Percentiles rank a stretch among this genome's conserved stretches.
Evolutionary conservation across 768 basidiomycete genomes (phyloP).

Genomic region (Cubamyces lactineus): DNA sequence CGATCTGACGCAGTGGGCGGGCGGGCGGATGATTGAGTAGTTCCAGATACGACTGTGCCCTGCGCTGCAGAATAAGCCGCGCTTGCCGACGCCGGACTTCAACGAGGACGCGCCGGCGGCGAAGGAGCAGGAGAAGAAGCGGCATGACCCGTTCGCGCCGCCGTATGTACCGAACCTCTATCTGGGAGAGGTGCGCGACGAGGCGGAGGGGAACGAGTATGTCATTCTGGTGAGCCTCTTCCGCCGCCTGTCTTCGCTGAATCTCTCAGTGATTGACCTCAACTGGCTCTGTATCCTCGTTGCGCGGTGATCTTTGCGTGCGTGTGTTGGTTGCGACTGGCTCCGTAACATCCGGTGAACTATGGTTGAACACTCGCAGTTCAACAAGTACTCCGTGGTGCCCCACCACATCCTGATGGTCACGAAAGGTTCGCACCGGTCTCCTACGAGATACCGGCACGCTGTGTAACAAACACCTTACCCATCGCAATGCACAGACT

Average conservation of each 20-base stretch:
- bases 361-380: slow-evolving; percentile 42
- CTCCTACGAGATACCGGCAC: background rate
- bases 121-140: slow-evolving; percentile 33
- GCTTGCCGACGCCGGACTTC: slow-evolving; percentile 49
- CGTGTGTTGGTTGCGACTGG: background rate
- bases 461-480: background rate
- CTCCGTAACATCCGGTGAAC: background rate
- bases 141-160: slow-evolving; percentile 77
- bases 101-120: slow-evolving; percentile 32
- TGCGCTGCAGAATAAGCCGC: slow-evolving; percentile 79
- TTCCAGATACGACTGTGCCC: slow-evolving; percentile 88
- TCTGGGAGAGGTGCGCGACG: slow-evolving; percentile 74
- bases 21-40: slow-evolving; percentile 44
- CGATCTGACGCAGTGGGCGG: background rate
- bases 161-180: slow-evolving; percentile 80
- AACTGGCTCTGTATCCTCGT: background rate
- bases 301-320: background rate
- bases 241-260: background rate
- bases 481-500: slow-evolving; percentile 49
- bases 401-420: slow-evolving; percentile 87
- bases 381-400: slow-evolving; percentile 87
- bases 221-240: slow-evolving; percentile 61
- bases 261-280: background rate
- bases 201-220: slow-evolving; percentile 60
- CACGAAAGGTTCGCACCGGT: slow-evolving; percentile 66